Base-by-base conservation (phyloP, 2,329 filamentous ascomycete genomes). In the Aspergillus neoniger region DNA sequence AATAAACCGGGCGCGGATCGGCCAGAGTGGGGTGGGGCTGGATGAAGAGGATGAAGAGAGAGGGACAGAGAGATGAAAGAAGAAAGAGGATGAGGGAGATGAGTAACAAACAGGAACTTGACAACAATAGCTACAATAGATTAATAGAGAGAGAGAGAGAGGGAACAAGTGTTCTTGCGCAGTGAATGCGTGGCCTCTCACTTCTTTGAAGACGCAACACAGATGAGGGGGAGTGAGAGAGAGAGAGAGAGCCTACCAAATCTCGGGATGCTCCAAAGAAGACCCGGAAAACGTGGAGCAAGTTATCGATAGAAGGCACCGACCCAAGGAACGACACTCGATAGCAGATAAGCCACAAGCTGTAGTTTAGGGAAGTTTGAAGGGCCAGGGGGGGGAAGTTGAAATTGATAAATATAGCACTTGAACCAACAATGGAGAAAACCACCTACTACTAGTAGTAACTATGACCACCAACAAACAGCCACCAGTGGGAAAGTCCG, bases 1-100 rank as follows among this genome's bases (percentile, higher is more conserved):
- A 65, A 65, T 67, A 65, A 64, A 58, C 55, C 62, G 58, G 61
- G 60, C 51, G 63, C 60, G 58, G 65, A 66, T 63, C 62, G 55
- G 60, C 57, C 38, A 58, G 48, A 36, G 32, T 36, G 62, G 58
- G 59, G 59, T 65, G 63, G 63, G 59, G 64, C 60, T 57, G 58
- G 52, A 54, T 43, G 41, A 38, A 36, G 50, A n/a, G 32, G 49
- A 47, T 1, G 28, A 30, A 30, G 28, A 30, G 9, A 25, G 28
- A 30, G 28, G n/a, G n/a, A n/a, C n/a, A 12, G 10, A 30, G 28
- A 30, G 28, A 30, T 30, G 28, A 30, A 12, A 30, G 28, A 30
- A 10, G 28, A 30, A 12, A 12, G 28, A 30, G 4, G 28, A 30
- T 30, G 28, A 12, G 28, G 28, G 23, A 38, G 32, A 51, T 53